Evolutionary conservation across 2,329 filamentous ascomycete genomes (phyloP), one percentile per base, ranked within the genome.

Genomic region (Diaporthe citri): DNA sequence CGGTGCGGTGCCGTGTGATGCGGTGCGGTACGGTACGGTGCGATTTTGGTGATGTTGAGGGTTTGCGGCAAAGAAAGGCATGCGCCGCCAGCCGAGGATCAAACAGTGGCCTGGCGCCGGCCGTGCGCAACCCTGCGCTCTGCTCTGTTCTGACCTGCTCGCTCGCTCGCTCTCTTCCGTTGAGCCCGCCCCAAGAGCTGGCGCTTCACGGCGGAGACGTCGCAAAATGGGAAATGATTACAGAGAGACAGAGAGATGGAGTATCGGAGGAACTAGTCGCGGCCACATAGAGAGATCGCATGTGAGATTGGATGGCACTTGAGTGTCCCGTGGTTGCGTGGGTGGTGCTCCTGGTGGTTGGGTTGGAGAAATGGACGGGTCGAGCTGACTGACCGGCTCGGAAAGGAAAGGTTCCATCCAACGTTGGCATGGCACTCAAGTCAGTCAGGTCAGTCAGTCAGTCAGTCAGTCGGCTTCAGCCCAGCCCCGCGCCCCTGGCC

Each of bases 71-170:
- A 34, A 41, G 64, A 67, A 52, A 69, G 46, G 64, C 34, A 69
- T 52, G 64, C 46, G 64, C 64, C 48, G 64, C 64, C 64, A 69
- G 48, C 64, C 64, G 64, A 69, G 64, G 64, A 69, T 69, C 64
- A 69, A 69, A 69, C 64, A 69, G 64, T 69, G 64, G 48, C 48
- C 48, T 28, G 64, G 64, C 46, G n/a, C 43, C 64, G 64, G 22
- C 64, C 64, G 64, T 69, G 64, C 64, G 64, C 64, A 69, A 48
- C 15, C 64, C 34, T 25, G 43, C 56, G 20, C 46, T 51, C 46
- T 20, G 31, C 9, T 52, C 31, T 25, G 64, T 10, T 67, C 46
- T 20, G 46, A 20, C 28, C 43, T 34, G 43, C 46, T 67, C 22
- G 17, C 34, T 20, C 31, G n/a, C 48, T 28, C 31, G n/a, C 48